Evolutionary conservation across 1,284 basidiomycete genomes (phyloP), one percentile per base, ranked within the genome.

Genomic region (Kalmanozyma brasiliensis): DNA sequence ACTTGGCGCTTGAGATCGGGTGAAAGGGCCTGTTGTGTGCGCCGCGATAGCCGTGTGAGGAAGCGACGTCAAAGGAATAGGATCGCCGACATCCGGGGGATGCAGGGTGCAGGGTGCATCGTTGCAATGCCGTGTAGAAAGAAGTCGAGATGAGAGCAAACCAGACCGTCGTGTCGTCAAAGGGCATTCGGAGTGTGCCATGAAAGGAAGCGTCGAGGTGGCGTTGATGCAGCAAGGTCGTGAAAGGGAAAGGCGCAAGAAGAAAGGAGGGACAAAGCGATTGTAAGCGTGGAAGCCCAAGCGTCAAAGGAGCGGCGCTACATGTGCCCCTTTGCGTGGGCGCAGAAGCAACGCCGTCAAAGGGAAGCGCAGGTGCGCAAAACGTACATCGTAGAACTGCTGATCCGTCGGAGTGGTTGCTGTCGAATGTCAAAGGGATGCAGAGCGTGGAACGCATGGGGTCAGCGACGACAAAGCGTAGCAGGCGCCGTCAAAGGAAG

Each of bases 321-420:
- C 29, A 20, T 17, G 48, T 16, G 20, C 3, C 29, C 3, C 1
- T 17, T 32, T 32, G 13, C 48, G 17, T 22, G 20, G 33, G 26
- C 14, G 23, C 32, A 6, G 30, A 8, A 32, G 23, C 48, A 41
- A 34, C 38, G 32, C 23, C 19, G 23, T 37, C 23, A 24, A 10
- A 34, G 26, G 32, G 33, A 26, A 29, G 11, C 26, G 11, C 14
- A 9, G 6, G 17, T 8, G 29, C 29, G 41, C 19, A 20, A 23
- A n/a, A 66, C 71, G 51, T 51, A 73, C 71, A 42, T 78, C 62
- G 59, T 78, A 78, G 52, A 78, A 78, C n/a, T 78, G 61, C 40
- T 78, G 44, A 38, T 78, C 76, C 41, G 72, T 73, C 42, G 74
- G 76, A 40, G 74, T 78, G 6, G 76, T 76, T 22, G 48, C 76